Evolutionary conservation across 805 yeast genomes (phyloP).

Genomic region (Zygoascus flipseniorum): DNA sequence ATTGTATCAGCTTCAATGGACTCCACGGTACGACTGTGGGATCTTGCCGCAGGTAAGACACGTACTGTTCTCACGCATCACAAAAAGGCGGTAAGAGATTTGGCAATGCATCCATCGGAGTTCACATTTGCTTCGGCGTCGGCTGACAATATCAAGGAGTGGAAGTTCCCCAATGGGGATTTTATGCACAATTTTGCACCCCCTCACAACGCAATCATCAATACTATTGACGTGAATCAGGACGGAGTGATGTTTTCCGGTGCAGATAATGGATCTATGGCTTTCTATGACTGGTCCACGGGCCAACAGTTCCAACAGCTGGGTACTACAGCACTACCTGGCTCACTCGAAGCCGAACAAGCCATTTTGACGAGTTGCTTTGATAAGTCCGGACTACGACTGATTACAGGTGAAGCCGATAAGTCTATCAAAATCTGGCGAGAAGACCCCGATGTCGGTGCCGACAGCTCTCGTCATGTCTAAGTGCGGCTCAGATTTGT

Average conservation of each 20-base stretch:
- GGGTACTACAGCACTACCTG: constrained; percentile 53
- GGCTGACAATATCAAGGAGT: constrained; percentile 72
- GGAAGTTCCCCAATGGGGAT: constrained; percentile 73
- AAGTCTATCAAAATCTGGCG: constrained; percentile 61
- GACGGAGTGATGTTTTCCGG: constrained; percentile 70
- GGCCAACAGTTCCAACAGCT: constrained; percentile 56
- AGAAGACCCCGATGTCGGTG: constrained; percentile 29
- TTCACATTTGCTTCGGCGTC: constrained; percentile 74
- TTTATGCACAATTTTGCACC: constrained; percentile 51
- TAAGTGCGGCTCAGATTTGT: background rate
- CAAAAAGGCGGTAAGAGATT: constrained; percentile 66
- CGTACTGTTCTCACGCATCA: constrained; percentile 75
- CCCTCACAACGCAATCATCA: constrained; percentile 45
- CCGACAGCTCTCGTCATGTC: background rate
- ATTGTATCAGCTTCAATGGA: constrained; percentile 77
- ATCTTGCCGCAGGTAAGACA: constrained; percentile 69
- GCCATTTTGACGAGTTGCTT: constrained; percentile 66
- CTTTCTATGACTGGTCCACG: constrained; percentile 66
- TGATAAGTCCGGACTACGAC: constrained; percentile 70
- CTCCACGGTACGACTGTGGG: constrained; percentile 84
- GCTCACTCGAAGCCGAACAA: constrained; percentile 56
- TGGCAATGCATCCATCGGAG: constrained; percentile 60
- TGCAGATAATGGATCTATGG: constrained; percentile 71
- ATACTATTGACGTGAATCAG: constrained; percentile 58
- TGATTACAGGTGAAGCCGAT: constrained; percentile 87